Conservation (phyloP, 208 protist species). For the Leishmania lainsoni region DNA sequence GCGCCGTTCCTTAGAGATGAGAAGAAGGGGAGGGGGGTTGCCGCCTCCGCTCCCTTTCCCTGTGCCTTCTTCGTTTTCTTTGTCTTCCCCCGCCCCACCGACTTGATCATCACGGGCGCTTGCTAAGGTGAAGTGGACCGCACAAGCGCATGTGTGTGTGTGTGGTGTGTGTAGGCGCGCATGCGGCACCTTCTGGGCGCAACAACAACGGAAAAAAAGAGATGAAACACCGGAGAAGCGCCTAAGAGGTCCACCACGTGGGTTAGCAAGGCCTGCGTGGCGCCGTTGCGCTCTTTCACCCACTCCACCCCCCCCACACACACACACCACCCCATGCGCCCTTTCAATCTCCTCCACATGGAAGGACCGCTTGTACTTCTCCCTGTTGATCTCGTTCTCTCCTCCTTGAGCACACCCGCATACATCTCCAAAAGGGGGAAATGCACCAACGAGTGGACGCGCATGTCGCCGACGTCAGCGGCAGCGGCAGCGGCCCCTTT, state of each 20-base stretch:
- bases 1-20: no score
- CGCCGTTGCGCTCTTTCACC: background rate
- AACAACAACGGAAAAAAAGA: background rate
- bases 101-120: background rate
- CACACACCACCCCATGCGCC: background rate
- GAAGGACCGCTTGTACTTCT: background rate
- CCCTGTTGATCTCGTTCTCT: slow-evolving; percentile 2
- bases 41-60: background rate
- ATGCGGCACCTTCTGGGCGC: background rate
- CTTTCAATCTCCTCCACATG: background rate
- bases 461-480: slow-evolving; percentile 4
- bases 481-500: slow-evolving; percentile 17
- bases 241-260: background rate
- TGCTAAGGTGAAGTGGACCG: background rate
- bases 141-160: background rate
- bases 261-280: background rate
- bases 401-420: background rate
- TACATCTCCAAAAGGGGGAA: background rate
- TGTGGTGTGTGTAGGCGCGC: background rate
- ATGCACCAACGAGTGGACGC: slow-evolving; percentile 22
- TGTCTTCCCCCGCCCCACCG: no score
- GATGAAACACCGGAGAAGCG: background rate
- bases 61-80: background rate
- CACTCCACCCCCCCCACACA: no score
- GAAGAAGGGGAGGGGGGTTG: background rate